Base-by-base conservation (phyloP, 768 basidiomycete genomes). In the Leccinum broughii region DNA sequence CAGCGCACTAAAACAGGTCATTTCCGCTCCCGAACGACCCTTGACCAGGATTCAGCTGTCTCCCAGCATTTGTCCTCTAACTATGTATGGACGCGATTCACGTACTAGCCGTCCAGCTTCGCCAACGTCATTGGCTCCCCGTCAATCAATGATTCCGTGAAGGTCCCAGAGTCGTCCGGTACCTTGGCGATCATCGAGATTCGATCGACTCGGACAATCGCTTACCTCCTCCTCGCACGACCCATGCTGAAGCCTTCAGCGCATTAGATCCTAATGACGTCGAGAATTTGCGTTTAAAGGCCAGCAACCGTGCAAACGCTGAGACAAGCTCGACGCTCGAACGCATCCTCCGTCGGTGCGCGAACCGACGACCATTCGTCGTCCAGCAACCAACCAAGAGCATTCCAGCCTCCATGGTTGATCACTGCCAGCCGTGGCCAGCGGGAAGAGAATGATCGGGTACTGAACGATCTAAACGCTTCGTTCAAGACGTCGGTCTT, bases 401-500 rank as follows among this genome's bases (percentile, higher is more conserved):
- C 77, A 6, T 80, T 73, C 61, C 72, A 70, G 10, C 82, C 82
- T 14, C 82, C 82, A 6, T 93, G 91, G 92, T 73, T 92, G 55
- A 80, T 79, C 39, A 79, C 89, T 58, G 82, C 85, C 8, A 81
- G 85, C 3, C 82, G 89, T 49, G 80, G 80, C 49, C 82, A 84
- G 69, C 83, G 85, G 58, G 90, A 92, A 68, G 83, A 86, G 61
- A 82, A 85, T 13, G 83, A 86, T 66, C 82, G 84, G 53, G 84
- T 88, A 28, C 84, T 91, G 56, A 82, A 83, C 57, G 87, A 85
- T 63, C 74, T 93, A 28, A 87, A 87, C 62, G 81, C 82, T 60
- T 90, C 90, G 3, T 93, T 93, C 77, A 85, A 71, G 89, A 89
- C 56, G 91, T 92, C 26, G 91, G 91, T 4, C 71, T 93, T 14